These are phyloP conservation scores for Pleurotus platypus DNA, from an alignment of 768 basidiomycete genomes.

Conservation along the genomic window DNA sequence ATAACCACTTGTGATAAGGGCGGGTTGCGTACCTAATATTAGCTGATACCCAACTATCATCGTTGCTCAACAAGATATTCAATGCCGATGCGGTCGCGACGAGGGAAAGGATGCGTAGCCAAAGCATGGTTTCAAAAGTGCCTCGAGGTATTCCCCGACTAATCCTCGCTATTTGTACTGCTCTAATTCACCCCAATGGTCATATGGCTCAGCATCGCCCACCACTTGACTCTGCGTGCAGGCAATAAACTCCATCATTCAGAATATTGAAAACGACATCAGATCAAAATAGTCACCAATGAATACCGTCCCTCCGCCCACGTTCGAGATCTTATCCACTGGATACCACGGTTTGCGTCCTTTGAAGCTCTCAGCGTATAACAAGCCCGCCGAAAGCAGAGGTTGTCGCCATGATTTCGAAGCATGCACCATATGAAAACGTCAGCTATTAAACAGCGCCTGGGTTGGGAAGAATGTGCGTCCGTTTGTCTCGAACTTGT, in stretches of 20 bases:
- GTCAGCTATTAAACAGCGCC: background rate
- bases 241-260: background rate
- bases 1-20: background rate
- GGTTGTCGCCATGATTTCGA: background rate
- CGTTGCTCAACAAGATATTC: conserved; percentile 27
- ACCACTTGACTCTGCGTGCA: background rate
- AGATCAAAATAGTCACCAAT: conserved; percentile 8
- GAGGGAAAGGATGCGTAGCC: background rate
- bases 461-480: background rate
- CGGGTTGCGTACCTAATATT: conserved; percentile 22
- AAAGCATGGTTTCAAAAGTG: background rate
- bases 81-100: conserved; percentile 8
- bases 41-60: conserved; percentile 29
- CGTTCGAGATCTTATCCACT: conserved; percentile 1
- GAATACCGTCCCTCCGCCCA: background rate
- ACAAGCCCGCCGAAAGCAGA: too few relatives aligned
- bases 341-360: background rate
- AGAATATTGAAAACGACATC: background rate
- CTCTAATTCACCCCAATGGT: background rate
- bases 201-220: background rate
- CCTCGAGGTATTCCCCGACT: too few relatives aligned
- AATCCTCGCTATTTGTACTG: too few relatives aligned
- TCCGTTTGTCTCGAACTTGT: background rate
- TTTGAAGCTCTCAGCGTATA: background rate
- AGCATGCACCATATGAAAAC: background rate